phyloP scores from a whole-genome alignment of 2,329 filamentous ascomycete genomes.

The Parafenestella ontariensis region DNA sequence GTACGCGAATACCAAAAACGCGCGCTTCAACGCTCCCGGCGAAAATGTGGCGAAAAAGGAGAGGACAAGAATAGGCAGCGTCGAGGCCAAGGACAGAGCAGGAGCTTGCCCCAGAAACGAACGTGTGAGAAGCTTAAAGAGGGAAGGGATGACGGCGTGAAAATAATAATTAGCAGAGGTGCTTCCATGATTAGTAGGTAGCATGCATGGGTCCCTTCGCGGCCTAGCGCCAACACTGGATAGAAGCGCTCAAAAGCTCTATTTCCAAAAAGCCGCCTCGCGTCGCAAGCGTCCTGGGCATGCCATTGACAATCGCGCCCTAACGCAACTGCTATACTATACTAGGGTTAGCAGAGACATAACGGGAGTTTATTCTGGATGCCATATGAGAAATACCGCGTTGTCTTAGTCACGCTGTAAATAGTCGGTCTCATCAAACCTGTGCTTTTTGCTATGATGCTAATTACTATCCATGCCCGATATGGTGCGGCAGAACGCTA shows the following conservation, averaged over 20 bases:
- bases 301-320: neutral
- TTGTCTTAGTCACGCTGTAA: neutral
- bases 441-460: conserved; percentile 1
- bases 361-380: too few species aligned
- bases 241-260: conserved; percentile 27
- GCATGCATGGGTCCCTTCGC: conserved; percentile 26
- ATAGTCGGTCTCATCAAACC: neutral
- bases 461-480: conserved; percentile 17
- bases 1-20: neutral
- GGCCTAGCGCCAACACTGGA: conserved; percentile 33
- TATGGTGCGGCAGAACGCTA: conserved; percentile 12
- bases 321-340: neutral
- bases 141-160: conserved; percentile 17
- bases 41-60: neutral
- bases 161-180: conserved; percentile 42
- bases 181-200: conserved; percentile 37
- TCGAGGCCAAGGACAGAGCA: neutral
- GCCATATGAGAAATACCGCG: neutral
- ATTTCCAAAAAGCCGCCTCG: conserved; percentile 32
- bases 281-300: conserved; percentile 24
- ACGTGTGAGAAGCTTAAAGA: conserved; percentile 18
- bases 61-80: neutral
- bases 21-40: neutral
- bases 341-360: neutral
- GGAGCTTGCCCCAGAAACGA: conserved; percentile 11